phyloP scores from a whole-genome alignment of 306 rosid genomes.

The Cicer yamashitae region DNA sequence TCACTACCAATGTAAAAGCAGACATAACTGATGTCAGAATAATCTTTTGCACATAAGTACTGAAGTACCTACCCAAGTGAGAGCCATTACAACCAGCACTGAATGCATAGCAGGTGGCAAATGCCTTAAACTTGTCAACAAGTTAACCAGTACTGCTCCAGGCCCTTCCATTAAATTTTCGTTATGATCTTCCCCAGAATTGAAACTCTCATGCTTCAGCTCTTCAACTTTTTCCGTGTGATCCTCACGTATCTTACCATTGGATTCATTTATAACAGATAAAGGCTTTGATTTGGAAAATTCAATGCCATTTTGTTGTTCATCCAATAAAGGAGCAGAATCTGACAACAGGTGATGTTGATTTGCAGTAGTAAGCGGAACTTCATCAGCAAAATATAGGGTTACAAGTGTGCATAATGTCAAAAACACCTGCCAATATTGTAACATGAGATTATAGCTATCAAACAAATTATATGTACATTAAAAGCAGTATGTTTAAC shows the following conservation, averaged over 20 bases:
- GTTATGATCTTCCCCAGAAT: conserved; percentile 58
- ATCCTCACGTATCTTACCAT: conserved; percentile 48
- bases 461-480: conserved; percentile 5
- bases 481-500: conserved; percentile 10
- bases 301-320: conserved; percentile 60
- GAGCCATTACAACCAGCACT: conserved; percentile 95
- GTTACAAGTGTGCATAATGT: conserved; percentile 83
- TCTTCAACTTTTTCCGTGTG: conserved; percentile 51
- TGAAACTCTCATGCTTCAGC: conserved; percentile 50
- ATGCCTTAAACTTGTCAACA: conserved; percentile 93
- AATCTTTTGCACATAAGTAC: conserved; percentile 40
- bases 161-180: conserved; percentile 77
- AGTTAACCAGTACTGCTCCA: conserved; percentile 89
- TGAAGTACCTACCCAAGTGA: conserved; percentile 79
- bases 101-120: conserved; percentile 98
- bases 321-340: conserved; percentile 86
- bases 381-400: conserved; percentile 89
- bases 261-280: conserved; percentile 41
- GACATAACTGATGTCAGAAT: conserved; percentile 14
- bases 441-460: conserved; percentile 40
- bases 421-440: conserved; percentile 77
- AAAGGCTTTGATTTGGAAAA: conserved; percentile 53
- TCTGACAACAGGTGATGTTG: conserved; percentile 64
- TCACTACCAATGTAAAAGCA: conserved; percentile 34
- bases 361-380: conserved; percentile 67